Conservation (phyloP, 2,329 filamentous ascomycete species). For the Triangularia verruculosa region DNA sequence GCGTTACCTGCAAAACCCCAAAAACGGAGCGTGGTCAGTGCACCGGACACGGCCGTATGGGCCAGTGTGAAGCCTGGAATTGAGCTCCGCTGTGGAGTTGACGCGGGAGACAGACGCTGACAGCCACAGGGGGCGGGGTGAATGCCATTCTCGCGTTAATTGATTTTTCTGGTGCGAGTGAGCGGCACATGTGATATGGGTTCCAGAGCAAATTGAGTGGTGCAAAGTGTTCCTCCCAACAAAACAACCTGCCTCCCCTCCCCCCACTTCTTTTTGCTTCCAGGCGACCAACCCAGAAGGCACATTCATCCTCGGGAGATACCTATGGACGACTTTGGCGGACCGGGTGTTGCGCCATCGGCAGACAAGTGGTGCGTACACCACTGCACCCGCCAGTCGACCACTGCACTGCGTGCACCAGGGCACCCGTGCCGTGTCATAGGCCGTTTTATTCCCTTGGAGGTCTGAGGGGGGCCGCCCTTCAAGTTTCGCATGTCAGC, state of each 20-base stretch:
- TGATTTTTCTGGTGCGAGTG: neutral
- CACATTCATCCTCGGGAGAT: constrained; percentile 1
- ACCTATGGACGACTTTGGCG: neutral
- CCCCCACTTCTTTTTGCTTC: too few relatives aligned
- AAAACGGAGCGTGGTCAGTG: too few relatives aligned
- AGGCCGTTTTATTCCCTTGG: neutral
- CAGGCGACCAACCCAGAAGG: neutral
- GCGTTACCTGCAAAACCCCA: too few relatives aligned
- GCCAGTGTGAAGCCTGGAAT: neutral
- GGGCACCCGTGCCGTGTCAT: neutral
- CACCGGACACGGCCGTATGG: constrained; percentile 1
- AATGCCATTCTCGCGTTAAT: constrained; percentile 8
- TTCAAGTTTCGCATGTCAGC: constrained; percentile 1
- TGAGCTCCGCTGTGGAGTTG: neutral
- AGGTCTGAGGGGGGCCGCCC: neutral
- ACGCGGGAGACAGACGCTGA: neutral
- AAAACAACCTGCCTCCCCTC: neutral
- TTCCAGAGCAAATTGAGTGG: neutral
- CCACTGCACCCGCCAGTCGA: neutral
- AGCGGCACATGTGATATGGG: neutral
- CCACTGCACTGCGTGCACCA: neutral
- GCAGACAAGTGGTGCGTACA: neutral
- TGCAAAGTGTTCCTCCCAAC: neutral
- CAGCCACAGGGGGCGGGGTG: neutral
- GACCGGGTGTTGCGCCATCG: neutral